phyloP scores from a whole-genome alignment of 352 stramenopile species.

The Pythium aquatile region DNA sequence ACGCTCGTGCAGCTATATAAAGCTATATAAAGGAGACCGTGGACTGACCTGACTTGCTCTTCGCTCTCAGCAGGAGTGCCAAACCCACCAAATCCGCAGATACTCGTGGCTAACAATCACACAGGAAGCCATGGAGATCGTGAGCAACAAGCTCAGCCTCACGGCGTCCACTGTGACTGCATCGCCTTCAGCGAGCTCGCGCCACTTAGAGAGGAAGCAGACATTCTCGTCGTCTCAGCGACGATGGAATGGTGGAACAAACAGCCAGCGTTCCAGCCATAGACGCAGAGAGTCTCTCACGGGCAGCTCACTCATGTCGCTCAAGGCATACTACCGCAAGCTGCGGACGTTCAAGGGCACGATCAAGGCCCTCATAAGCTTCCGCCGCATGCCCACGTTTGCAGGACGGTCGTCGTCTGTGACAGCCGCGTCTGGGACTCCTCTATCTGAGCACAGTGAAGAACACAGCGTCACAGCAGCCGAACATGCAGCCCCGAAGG shows the following conservation, averaged over 20 bases:
- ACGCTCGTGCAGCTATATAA: background rate
- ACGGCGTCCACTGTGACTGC: background rate
- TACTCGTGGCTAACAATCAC: background rate
- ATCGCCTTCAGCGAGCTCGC: constrained; percentile 4
- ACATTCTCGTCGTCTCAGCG: constrained; percentile 13
- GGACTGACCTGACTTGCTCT: background rate
- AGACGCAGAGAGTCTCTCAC: constrained; percentile 18
- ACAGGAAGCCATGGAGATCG: constrained; percentile 27
- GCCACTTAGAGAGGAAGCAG: constrained; percentile 22
- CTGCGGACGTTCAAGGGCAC: constrained; percentile 69
- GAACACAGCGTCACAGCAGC: background rate
- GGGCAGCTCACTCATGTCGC: constrained; percentile 49
- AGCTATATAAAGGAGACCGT: constrained; percentile 1
- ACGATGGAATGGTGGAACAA: constrained; percentile 31
- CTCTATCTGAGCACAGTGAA: background rate
- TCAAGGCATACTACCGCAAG: constrained; percentile 70
- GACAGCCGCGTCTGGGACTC: background rate
- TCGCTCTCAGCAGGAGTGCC: background rate
- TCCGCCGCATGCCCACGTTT: constrained; percentile 33
- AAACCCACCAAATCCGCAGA: background rate
- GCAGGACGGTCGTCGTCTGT: background rate
- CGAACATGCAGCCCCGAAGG: constrained; percentile 4
- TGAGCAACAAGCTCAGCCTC: constrained; percentile 27
- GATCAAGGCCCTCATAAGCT: constrained; percentile 60
- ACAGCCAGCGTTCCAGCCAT: constrained; percentile 14